phyloP scores from a whole-genome alignment of 2,329 filamentous ascomycete species.

The Pseudogymnoascus sp. region DNA sequence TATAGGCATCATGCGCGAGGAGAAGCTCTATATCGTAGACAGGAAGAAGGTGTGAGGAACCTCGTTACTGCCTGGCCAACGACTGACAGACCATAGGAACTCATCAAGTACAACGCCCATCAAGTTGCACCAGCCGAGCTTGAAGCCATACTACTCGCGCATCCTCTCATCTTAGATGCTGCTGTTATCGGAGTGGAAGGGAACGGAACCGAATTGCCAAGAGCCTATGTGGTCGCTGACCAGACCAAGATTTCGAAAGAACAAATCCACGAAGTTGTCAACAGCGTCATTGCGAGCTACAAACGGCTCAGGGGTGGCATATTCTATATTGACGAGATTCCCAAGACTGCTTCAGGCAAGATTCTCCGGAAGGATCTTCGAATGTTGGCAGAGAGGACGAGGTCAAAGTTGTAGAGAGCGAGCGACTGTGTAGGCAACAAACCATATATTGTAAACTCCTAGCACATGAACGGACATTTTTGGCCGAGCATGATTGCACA shows the following conservation, averaged over 20 bases:
- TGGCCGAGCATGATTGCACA: neutral
- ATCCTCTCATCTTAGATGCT: conserved; percentile 42
- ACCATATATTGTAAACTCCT: neutral
- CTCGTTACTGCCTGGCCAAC: neutral
- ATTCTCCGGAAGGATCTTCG: conserved; percentile 25
- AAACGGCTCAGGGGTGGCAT: neutral
- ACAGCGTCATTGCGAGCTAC: conserved; percentile 13
- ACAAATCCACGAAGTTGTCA: conserved; percentile 27
- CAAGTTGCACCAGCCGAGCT: conserved; percentile 37
- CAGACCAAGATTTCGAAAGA: conserved; percentile 22
- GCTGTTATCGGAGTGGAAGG: conserved; percentile 50
- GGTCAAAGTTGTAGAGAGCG: neutral
- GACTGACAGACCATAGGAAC: conserved; percentile 28
- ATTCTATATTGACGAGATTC: neutral
- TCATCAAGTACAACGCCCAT: conserved; percentile 37
- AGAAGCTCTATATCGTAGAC: conserved; percentile 58
- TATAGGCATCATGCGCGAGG: conserved; percentile 21
- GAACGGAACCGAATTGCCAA: conserved; percentile 32
- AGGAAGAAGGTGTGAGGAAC: conserved; percentile 45
- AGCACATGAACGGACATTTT: neutral
- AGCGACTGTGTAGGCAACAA: neutral
- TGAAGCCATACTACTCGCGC: conserved; percentile 28
- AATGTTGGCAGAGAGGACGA: conserved; percentile 18
- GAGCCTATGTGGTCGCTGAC: conserved; percentile 33
- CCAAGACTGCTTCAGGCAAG: neutral